Evolutionary conservation across 148 eudicot species (phyloP), one percentile per base, ranked within the genome.

Genomic region (Fagopyrum tataricum): DNA sequence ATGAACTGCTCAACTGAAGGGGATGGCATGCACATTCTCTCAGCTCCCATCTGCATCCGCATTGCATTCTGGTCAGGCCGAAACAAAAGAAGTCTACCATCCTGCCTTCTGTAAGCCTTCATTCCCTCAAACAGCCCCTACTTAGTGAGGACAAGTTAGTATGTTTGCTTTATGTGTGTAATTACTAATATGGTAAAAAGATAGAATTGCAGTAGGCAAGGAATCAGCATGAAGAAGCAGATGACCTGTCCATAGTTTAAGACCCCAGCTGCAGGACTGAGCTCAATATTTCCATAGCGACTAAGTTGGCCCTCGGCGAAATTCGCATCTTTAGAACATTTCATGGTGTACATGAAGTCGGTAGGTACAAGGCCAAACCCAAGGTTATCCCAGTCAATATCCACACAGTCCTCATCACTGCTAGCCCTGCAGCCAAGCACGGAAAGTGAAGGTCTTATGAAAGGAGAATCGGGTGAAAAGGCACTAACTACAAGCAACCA

Each of bases 161-260:
- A 68, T 0, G 8, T 14, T 4, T 39, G 1, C 18, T 7, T 21
- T 20, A 66, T 66, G 21, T 58, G 12, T 58, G 7, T 58, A 58
- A 7, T 31, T 67, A n/a, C n/a, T n/a, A n/a, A n/a, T n/a, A n/a
- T 37, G 43, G 46, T 39, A 67, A 4, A 67, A n/a, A 39, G 71
- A 11, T 24, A 24, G 68, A 24, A 39, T 24, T 55, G 59, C 13
- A 18, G 37, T 42, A 55, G 59, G 24, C 20, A 41, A 56, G 21
- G 20, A 18, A 41, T 4, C 24, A 18, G 5, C 64, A 72, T 7
- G 18, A 44, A 74, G 20, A 20, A 26, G 23, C 0, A 49, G 66
- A 55, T 73, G 23, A 84, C 85, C 83, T 84, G 87, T 41, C 83
- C 87, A 78, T 84, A 82, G 48, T 84, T 84, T 44, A 84, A 73